Percentiles rank a stretch among this genome's conserved stretches.
phyloP scores from a whole-genome alignment of 2,329 filamentous ascomycete species.

The Pseudopithomyces maydicus region DNA sequence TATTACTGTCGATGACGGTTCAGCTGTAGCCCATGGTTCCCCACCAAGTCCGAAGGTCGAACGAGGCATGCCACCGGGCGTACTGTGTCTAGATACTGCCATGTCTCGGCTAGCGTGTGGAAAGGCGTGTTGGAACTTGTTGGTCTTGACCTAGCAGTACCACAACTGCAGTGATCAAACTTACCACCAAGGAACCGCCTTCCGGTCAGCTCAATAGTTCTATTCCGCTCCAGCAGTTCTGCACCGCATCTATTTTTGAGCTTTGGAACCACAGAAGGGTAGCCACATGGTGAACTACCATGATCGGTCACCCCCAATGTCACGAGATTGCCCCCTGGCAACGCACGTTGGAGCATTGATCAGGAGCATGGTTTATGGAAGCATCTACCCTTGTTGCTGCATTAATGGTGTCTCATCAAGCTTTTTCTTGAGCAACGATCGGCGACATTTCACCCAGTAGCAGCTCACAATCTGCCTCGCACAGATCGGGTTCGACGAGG shows the following conservation, averaged over 20 bases:
- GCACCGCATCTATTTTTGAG: not conserved
- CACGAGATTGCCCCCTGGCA: not conserved
- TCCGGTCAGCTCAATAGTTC: not conserved
- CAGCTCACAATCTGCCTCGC: not conserved
- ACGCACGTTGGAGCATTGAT: not conserved
- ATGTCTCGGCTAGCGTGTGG: conserved; percentile 6
- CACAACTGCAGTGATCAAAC: not conserved
- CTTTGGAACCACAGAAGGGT: not conserved
- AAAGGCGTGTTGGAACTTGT: not conserved
- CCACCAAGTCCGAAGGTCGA: conserved; percentile 30
- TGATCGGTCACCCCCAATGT: no score
- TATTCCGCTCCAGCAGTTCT: not conserved
- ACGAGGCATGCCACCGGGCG: conserved; percentile 21
- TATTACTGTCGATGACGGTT: conserved; percentile 1
- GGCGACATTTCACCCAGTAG: not conserved
- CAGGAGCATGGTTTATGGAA: not conserved
- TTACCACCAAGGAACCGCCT: not conserved
- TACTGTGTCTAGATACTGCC: conserved; percentile 11
- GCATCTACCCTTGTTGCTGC: not conserved
- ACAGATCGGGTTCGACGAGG: not conserved
- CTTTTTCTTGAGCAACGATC: not conserved
- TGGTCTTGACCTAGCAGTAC: not conserved
- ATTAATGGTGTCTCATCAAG: not conserved
- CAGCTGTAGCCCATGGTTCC: conserved; percentile 32
- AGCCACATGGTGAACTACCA: no score